Evolutionary conservation across 768 basidiomycete genomes (phyloP).

Genomic region (Russula emetica): DNA sequence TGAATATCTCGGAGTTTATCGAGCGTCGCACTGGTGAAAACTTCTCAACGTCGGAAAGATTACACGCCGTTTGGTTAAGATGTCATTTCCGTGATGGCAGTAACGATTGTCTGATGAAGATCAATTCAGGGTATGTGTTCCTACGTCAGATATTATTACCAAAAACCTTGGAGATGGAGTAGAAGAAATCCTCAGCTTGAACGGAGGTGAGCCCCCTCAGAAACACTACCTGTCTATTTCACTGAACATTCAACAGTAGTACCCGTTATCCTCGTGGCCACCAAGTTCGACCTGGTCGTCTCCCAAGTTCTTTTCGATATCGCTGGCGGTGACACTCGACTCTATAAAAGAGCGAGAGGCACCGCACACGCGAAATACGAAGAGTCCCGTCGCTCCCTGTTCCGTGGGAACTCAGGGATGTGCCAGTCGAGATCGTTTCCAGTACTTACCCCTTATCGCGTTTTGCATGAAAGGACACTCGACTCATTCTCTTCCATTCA

Average conservation of each 20-base stretch:
- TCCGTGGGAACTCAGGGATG: neutral
- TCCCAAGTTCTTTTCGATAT: neutral
- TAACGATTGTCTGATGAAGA: neutral
- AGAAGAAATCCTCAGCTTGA: neutral
- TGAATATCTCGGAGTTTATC: slow-evolving; percentile 1
- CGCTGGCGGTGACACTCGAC: neutral
- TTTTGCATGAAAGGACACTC: too few relatives aligned
- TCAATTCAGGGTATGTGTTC: slow-evolving; percentile 9
- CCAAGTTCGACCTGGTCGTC: slow-evolving; percentile 12
- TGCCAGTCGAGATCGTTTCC: slow-evolving; percentile 10
- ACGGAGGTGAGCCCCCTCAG: neutral
- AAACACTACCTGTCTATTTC: neutral
- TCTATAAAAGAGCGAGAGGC: neutral
- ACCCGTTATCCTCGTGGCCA: slow-evolving; percentile 8
- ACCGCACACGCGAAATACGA: neutral
- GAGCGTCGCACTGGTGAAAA: neutral
- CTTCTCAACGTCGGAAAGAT: neutral
- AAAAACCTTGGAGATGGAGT: neutral
- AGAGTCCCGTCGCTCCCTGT: neutral
- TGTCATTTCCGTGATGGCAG: neutral
- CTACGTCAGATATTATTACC: neutral
- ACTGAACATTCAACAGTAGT: neutral
- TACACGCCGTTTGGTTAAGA: slow-evolving; percentile 12
- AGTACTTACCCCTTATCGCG: neutral
- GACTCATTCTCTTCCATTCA: neutral